Base-by-base conservation (phyloP, 306 rosid species). In the Dryas octopetala region DNA sequence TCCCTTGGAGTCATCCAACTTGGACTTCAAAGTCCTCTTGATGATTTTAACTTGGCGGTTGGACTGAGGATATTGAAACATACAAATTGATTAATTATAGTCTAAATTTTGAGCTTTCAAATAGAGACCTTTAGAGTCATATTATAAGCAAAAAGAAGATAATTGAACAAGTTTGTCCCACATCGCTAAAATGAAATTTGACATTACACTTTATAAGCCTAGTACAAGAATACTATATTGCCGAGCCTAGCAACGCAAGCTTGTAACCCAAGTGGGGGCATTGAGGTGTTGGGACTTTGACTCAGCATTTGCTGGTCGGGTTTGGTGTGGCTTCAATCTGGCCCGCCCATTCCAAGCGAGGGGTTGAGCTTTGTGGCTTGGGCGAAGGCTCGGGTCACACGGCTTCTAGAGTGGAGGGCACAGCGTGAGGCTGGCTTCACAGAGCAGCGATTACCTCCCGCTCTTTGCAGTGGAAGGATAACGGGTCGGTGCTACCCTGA, bases 191-290 rank as follows among this genome's bases (percentile, higher is more conserved):
- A 48, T 48, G 5, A 48, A 48, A 8, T 12, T 47, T 8, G 51
- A 48, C 12, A 3, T 2, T 12, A 10, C 51, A 7, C 41, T 58
- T 9, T 5, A 58, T 58, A 58, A 7, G 0, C 0, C 14, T 26
- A 17, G 9, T 9, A 4, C 15, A 3, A 8, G 0, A 0, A 1
- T 0, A 0, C 0, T 0, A 0, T 0, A 2, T 0, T 0, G 65
- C 9, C n/a, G 44, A 28, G 17, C 45, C 28, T 4, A 6, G 44
- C 13, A 13, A 60, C 44, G n/a, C n/a, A 14, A 26, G 64, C 44
- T 60, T 60, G 16, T 60, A 9, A 28, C 43, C 44, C n/a, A 1
- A 26, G 64, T 60, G 9, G 44, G 64, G 44, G 44, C 44, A 9
- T 0, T 4, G 14, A 28, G 43, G 64, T 60, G 4, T 1, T 26